Base-by-base conservation (phyloP, 1,284 basidiomycete genomes). In the Mycena sp. region DNA sequence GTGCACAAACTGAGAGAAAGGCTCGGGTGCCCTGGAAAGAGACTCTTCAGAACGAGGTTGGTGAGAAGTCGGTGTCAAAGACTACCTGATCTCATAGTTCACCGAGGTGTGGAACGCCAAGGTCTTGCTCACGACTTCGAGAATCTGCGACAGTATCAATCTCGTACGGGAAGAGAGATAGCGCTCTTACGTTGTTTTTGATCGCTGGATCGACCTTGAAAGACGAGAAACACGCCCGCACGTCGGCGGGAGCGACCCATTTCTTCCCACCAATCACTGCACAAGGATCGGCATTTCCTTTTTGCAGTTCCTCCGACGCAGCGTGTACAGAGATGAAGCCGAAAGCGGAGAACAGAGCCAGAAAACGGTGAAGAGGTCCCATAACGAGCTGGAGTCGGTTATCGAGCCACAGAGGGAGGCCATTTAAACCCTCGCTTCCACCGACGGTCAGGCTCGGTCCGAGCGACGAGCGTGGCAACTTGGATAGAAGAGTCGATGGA, bases 101-200 rank as follows among this genome's bases (percentile, higher is more conserved):
- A 85, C 83, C 3, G 87, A 89, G 0, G 88, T 88, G 76, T 90
- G 89, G 78, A 91, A 89, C 30, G 86, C 85, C 44, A 90, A 80
- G 0, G 88, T 88, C 80, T 88, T 89, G 78, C 86, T 88, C 20
- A 88, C 83, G 37, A 88, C 88, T 65, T 89, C 86, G 62, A 90
- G 81, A 70, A 88, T 84, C 88, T 88, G 72, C 5, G 22, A 30
- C 20, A 22, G 16, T 16, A 34, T 56, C n/a, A 13, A 11, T 22
- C 11, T 62, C 16, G 8, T n/a, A 34, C 4, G 39, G 14, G 13
- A n/a, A 3, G 34, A 16, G 22, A 46, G 1, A 48, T 13, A 62
- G 8, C 13, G 73, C 62, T 70, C 84, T 73, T 77, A 88, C 88
- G 73, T 88, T 88, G 62, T 79, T 80, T 78, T 87, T 87, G 67